These are phyloP conservation scores for Bassia scoparia DNA, from an alignment of 148 eudicot species.

Conservation along the genomic window DNA sequence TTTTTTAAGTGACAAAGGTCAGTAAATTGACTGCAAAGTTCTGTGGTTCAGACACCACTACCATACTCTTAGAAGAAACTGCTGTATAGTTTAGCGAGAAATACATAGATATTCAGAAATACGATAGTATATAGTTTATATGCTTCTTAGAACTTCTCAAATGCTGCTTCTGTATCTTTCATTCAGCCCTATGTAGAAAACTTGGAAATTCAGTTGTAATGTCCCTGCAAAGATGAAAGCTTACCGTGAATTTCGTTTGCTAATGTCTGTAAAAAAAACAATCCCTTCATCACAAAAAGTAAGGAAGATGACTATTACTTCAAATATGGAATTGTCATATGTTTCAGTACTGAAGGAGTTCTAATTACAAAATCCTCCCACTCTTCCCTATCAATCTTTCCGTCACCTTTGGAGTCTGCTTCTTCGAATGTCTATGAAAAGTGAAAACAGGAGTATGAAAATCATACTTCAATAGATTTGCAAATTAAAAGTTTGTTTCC, in stretches of 20 bases:
- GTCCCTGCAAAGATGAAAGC: constrained; percentile 14
- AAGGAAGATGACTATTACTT: constrained; percentile 14
- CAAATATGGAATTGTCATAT: constrained; percentile 48
- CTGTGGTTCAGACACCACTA: not conserved
- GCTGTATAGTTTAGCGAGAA: not conserved
- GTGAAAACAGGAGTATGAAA: not conserved
- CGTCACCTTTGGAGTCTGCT: constrained; percentile 39
- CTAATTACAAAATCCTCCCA: constrained; percentile 33
- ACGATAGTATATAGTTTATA: not conserved
- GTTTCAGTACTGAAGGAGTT: constrained; percentile 34
- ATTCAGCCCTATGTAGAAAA: constrained; percentile 22
- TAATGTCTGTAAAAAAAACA: not conserved
- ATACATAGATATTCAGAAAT: not conserved
- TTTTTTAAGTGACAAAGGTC: not conserved
- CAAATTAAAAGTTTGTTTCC: not conserved
- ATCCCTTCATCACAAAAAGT: not conserved
- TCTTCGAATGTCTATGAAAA: constrained; percentile 32
- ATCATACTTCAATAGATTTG: not conserved
- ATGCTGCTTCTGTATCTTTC: constrained; percentile 11
- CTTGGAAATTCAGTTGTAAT: constrained; percentile 26
- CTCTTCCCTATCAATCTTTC: constrained; percentile 42
- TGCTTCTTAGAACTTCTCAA: not conserved
- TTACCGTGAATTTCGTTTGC: not conserved
- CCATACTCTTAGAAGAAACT: no score
- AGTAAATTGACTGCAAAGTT: not conserved